Base-by-base conservation (phyloP, 2,329 filamentous ascomycete species). In the Penicillium oxalicum region DNA sequence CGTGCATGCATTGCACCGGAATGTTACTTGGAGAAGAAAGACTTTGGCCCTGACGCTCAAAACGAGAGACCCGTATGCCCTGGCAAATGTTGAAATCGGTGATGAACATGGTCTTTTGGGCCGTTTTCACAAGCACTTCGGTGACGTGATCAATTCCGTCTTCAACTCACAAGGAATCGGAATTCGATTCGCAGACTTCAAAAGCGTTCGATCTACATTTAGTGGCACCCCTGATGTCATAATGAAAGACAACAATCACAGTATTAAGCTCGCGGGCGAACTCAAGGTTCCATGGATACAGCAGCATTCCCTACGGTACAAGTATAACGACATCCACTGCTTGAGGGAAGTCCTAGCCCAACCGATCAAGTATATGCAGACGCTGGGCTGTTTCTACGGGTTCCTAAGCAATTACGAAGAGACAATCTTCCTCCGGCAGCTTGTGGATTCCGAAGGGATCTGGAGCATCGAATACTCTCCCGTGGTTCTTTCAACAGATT, bases 41-140 rank as follows among this genome's bases (percentile, higher is more conserved):
- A 26, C 9, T 12, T 26, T 40, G 27, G 25, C 4, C 37, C 37
- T 40, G 3, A 40, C 24, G 11, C 37, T 40, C 37, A 24, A 12
- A n/a, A 40, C 8, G 12, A 37, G 37, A 12, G 37, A 27, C 37
- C 37, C 37, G 18, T 40, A 40, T 26, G 27, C 24, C 12, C 27
- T 26, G 25, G 37, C 25, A 25, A 45, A 45, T n/a, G 24, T 38
- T 35, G 25, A 33, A 27, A 35, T 38, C 29, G 34, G 43, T 33
- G 43, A 45, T 18, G 44, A 45, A 34, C 26, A 40, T 39, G 12
- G 44, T 34, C 26, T 39, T 9, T 28, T 39, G 33, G 44, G 35
- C 44, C 44, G 26, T n/a, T 39, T 45, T 13, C 26, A 45, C 12
- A 45, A 40, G 39, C 39, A 39, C 35, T 45, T 45, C 34, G 35